A percentile compares a stretch with the other conserved stretches of the same genome.
These are phyloP conservation scores for Arabidopsis arenosa DNA, from an alignment of 345 rosid genomes.

Conservation along the genomic window DNA sequence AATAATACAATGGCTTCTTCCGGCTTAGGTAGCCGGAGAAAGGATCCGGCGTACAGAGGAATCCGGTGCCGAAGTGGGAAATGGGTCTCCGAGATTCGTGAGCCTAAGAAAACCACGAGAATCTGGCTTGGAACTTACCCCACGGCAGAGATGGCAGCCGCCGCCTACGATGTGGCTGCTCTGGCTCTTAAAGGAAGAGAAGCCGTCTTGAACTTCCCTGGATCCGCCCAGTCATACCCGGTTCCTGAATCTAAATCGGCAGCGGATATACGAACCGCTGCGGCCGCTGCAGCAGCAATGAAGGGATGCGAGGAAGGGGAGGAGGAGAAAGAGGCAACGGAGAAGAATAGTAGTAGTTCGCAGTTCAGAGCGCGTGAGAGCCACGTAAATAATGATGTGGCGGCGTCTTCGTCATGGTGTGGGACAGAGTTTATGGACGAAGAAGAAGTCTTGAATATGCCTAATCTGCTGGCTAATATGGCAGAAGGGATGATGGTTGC, in stretches of 20 bases:
- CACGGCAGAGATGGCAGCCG: slow-evolving; percentile 85
- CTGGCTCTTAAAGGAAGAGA: slow-evolving; percentile 74
- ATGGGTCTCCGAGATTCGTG: slow-evolving; percentile 96
- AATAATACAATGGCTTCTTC: slow-evolving; percentile 28
- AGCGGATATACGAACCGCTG: slow-evolving; percentile 70
- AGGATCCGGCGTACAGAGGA: slow-evolving; percentile 64
- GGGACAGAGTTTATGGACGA: slow-evolving; percentile 65
- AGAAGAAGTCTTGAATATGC: slow-evolving; percentile 81
- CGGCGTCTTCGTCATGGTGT: slow-evolving; percentile 31
- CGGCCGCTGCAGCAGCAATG: slow-evolving; percentile 58
- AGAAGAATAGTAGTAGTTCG: not conserved
- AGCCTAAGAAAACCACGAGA: slow-evolving; percentile 81
- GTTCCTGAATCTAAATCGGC: slow-evolving; percentile 67
- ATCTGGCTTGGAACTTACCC: slow-evolving; percentile 96
- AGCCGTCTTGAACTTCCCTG: slow-evolving; percentile 76
- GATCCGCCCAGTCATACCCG: slow-evolving; percentile 54
- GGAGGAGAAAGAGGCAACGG: not conserved
- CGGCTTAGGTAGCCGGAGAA: slow-evolving; percentile 45
- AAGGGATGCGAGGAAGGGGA: slow-evolving; percentile 40
- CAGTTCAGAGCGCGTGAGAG: slow-evolving; percentile 10
- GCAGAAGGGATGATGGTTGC: slow-evolving; percentile 91
- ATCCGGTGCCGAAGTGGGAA: slow-evolving; percentile 79
- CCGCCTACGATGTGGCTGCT: slow-evolving; percentile 90
- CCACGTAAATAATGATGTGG: not conserved
- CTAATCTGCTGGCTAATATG: slow-evolving; percentile 83